A percentile compares a stretch with the other conserved stretches of the same genome.
Evolutionary conservation across 352 stramenopile species (phyloP).

Genomic region (Globisporangium alternatum): DNA sequence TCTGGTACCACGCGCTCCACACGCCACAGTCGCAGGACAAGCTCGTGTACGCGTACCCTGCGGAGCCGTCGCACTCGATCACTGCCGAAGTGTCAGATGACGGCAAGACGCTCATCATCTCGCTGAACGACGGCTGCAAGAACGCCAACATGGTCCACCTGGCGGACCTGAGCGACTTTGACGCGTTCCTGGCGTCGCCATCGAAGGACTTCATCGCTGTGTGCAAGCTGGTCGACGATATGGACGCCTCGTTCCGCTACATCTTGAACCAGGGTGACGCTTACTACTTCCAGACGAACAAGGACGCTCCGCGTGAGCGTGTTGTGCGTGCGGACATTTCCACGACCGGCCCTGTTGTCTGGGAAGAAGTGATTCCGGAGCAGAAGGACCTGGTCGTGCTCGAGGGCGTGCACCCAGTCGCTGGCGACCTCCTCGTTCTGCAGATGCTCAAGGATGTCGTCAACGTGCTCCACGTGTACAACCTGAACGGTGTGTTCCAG

Average conservation of each 20-base stretch:
- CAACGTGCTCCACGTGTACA: constrained; percentile 78
- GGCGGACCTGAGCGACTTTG: constrained; percentile 52
- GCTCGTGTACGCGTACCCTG: constrained; percentile 75
- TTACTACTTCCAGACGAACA: constrained; percentile 89
- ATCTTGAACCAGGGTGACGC: constrained; percentile 84
- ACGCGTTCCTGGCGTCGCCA: constrained; percentile 36
- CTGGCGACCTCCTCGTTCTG: constrained; percentile 67
- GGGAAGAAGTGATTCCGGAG: constrained; percentile 84
- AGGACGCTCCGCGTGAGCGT: constrained; percentile 75
- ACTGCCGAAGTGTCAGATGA: constrained; percentile 71
- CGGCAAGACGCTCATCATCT: constrained; percentile 73
- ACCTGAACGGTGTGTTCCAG: constrained; percentile 67
- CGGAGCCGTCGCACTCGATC: constrained; percentile 70
- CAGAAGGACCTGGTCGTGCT: constrained; percentile 73
- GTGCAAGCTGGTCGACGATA: constrained; percentile 84
- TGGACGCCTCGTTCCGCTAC: constrained; percentile 83
- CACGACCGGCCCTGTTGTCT: constrained; percentile 26
- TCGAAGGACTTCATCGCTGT: constrained; percentile 37
- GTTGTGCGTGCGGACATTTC: constrained; percentile 45
- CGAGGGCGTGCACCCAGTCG: constrained; percentile 59
- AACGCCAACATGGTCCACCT: constrained; percentile 88
- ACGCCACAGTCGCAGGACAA: constrained; percentile 69
- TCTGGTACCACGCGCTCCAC: constrained; percentile 80
- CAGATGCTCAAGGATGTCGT: constrained; percentile 83
- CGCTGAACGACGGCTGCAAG: constrained; percentile 84